Base-by-base conservation (phyloP, 768 basidiomycete genomes). In the Trametes cingulata region DNA sequence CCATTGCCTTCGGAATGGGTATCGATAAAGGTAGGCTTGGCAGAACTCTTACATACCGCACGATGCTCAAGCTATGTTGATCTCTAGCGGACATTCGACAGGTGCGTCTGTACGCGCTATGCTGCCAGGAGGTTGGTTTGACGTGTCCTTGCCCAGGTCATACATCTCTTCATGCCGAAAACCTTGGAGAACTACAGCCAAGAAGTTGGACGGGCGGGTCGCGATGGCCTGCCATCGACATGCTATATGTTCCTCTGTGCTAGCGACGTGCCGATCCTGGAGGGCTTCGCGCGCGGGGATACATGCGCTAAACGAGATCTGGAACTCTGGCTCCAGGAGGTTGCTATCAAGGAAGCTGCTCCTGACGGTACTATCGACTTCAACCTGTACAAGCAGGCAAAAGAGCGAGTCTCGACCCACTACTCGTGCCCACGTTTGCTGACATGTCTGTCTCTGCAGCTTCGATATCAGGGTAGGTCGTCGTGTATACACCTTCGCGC, bases 241-340 rank as follows among this genome's bases (percentile, higher is more conserved):
- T 82, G 81, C 68, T 63, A 75, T 15, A 74, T 82, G 74, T 79
- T 80, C 64, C 72, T 82, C 9, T 75, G 72, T 10, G 68, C 76
- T 2, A 49, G 63, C 4, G 82, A 83, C 62, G 72, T 81, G 10
- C 77, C 80, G 1, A 69, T 78, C 29, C 69, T 83, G 20, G 79
- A 83, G 62, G 78, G 80, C 12, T 82, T 83, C 60, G 72, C 69
- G 20, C 75, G 81, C 1, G 81, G 80, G 0, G 80, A 82, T 64
- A 82, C 79, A 0, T 79, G 78, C 49, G 69, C 74, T 0, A 70
- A 76, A 67, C 69, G 65, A 24, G 73, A 75, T 58, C 41, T 78
- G 22, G 68, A 77, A 56, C 68, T 76, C 1, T 79, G 77, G 78
- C 52, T 80, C 5, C 73, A 76, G 52, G 76, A 76, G 61, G 75